These are phyloP conservation scores for Nakazawaea ambrosiae DNA, from an alignment of 805 yeast species.

Conservation along the genomic window DNA sequence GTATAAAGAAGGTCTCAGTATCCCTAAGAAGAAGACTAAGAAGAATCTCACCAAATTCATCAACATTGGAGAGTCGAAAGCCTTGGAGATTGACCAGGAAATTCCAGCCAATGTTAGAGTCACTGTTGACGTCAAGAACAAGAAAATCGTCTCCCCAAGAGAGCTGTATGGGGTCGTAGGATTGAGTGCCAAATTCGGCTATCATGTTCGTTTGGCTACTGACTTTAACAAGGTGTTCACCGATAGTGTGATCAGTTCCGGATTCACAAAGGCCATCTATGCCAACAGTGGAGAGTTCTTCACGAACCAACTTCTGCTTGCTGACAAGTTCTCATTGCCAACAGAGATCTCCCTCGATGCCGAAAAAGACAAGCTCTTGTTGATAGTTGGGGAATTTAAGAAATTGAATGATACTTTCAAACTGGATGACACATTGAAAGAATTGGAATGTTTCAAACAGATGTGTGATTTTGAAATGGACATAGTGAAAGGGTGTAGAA, in stretches of 20 bases:
- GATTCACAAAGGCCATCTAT: conserved; percentile 63
- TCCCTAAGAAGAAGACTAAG: conserved; percentile 40
- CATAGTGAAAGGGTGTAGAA: conserved; percentile 49
- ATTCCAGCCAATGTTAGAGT: conserved; percentile 78
- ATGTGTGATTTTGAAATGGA: conserved; percentile 61
- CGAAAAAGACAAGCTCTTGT: conserved; percentile 28
- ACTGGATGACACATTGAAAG: conserved; percentile 36
- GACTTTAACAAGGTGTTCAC: conserved; percentile 62
- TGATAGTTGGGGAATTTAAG: conserved; percentile 59
- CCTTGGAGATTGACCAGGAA: conserved; percentile 48
- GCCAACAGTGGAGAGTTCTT: conserved; percentile 64
- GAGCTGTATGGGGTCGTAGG: conserved; percentile 66
- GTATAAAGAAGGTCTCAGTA: conserved; percentile 60
- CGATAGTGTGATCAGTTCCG: conserved; percentile 55
- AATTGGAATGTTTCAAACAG: conserved; percentile 46
- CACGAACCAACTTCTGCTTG: conserved; percentile 16
- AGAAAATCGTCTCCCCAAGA: conserved; percentile 59
- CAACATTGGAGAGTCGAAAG: conserved; percentile 60
- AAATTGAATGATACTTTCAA: conserved; percentile 50
- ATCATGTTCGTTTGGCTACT: conserved; percentile 62
- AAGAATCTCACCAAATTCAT: conserved; percentile 62
- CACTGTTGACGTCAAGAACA: conserved; percentile 61
- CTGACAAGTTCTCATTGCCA: conserved; percentile 5
- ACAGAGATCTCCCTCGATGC: conserved; percentile 14
- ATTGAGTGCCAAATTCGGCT: conserved; percentile 59